phyloP scores from a whole-genome alignment of 805 yeast genomes.

The Ogataea nitratoaversa region DNA sequence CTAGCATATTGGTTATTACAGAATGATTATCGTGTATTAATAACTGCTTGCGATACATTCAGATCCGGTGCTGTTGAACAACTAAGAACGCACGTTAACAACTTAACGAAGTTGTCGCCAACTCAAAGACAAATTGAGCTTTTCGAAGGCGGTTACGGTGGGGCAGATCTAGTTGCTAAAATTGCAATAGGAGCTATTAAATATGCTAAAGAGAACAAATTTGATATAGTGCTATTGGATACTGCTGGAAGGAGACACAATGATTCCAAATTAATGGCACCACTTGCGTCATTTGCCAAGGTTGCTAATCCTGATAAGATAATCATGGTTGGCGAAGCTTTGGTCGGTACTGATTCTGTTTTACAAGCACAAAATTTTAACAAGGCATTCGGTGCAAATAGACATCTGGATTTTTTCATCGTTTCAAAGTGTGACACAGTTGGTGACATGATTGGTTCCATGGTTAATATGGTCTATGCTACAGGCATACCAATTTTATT shows the following conservation, averaged over 20 bases:
- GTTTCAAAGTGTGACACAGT: slow-evolving; percentile 96
- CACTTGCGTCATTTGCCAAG: slow-evolving; percentile 88
- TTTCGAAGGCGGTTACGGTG: slow-evolving; percentile 94
- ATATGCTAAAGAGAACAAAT: slow-evolving; percentile 62
- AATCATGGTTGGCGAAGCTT: slow-evolving; percentile 97
- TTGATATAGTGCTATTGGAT: slow-evolving; percentile 87
- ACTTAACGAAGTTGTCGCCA: slow-evolving; percentile 65
- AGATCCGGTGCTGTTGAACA: slow-evolving; percentile 99
- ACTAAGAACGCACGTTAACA: slow-evolving; percentile 86
- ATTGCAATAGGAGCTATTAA: slow-evolving; percentile 90
- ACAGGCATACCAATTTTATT: slow-evolving; percentile 93
- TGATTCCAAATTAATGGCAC: slow-evolving; percentile 92
- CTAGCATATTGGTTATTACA: slow-evolving; percentile 94
- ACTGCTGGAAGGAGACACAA: slow-evolving; percentile 98
- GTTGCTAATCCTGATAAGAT: slow-evolving; percentile 95
- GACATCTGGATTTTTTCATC: slow-evolving; percentile 84
- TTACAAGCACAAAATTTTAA: slow-evolving; percentile 93
- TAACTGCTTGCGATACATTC: slow-evolving; percentile 97
- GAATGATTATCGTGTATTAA: slow-evolving; percentile 77
- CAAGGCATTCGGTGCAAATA: slow-evolving; percentile 80
- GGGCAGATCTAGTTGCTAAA: slow-evolving; percentile 88
- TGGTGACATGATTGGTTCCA: slow-evolving; percentile 92
- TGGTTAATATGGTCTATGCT: slow-evolving; percentile 96
- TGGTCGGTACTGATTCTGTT: slow-evolving; percentile 96
- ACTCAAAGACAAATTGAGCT: slow-evolving; percentile 53